These are phyloP conservation scores for Coemansia sp. DNA, from an alignment of 192 early-diverging fungal genomes.

Conservation along the genomic window DNA sequence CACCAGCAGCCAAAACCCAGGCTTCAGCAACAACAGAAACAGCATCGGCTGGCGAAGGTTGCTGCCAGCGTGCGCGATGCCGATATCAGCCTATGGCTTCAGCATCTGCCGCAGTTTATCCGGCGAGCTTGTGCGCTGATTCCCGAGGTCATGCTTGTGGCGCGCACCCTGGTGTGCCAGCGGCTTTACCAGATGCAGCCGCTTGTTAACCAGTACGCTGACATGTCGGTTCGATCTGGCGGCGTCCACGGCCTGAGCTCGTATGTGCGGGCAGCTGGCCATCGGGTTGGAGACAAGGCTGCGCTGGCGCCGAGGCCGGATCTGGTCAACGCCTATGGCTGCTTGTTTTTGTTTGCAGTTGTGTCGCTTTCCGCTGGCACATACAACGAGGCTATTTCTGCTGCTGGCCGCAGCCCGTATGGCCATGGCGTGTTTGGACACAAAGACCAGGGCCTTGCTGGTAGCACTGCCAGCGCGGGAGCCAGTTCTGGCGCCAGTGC, in stretches of 20 bases:
- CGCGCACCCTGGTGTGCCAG: slow-evolving; percentile 49
- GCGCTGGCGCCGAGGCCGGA: slow-evolving; percentile 15
- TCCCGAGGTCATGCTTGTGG: slow-evolving; percentile 43
- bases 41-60: slow-evolving; percentile 29
- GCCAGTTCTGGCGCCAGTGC: background rate
- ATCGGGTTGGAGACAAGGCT: slow-evolving; percentile 15
- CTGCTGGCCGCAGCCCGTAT: background rate
- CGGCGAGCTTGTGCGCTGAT: slow-evolving; percentile 42
- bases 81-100: slow-evolving; percentile 37
- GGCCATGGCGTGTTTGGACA: background rate
- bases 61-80: slow-evolving; percentile 29
- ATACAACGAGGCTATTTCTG: too few relatives aligned
- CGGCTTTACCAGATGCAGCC: slow-evolving; percentile 54
- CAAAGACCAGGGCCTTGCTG: slow-evolving; percentile 1
- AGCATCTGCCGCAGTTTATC: slow-evolving; percentile 38
- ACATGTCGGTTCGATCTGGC: slow-evolving; percentile 28
- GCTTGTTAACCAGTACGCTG: slow-evolving; percentile 53
- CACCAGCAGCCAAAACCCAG: too few relatives aligned
- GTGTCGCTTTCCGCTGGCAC: slow-evolving; percentile 31
- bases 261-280: slow-evolving; percentile 14
- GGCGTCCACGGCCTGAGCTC: slow-evolving; percentile 7
- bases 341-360: slow-evolving; percentile 42
- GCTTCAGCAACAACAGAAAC: background rate
- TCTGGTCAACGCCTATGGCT: slow-evolving; percentile 34
- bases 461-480: slow-evolving; percentile 6